Base-by-base conservation (phyloP, 345 rosid species). In the Mallotus nudiflorus region DNA sequence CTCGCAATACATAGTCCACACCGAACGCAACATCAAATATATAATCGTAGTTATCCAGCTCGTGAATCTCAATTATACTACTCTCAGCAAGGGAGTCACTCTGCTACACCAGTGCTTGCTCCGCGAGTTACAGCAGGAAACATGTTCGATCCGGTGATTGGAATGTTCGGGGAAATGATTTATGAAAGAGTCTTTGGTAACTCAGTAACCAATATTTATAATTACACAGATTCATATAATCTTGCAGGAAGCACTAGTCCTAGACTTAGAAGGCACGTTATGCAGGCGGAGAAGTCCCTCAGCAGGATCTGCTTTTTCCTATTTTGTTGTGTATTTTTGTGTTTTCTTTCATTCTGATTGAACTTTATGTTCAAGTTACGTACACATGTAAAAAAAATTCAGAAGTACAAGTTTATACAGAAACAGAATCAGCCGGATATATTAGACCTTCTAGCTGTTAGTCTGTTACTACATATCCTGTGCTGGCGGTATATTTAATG, bases 291-390 rank as follows among this genome's bases (percentile, higher is more conserved):
- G 44, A 85, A 58, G 80, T 90, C 94, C 0, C 88, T 95, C 14
- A 75, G 85, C 85, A 82, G 98, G 75, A 78, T 92, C 75, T 82
- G 84, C 63, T 83, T 92, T 77, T 95, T 95, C 82, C 85, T 85
- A 29, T 65, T 87, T 29, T 95, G 98, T 64, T 92, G 96, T 77
- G 70, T 79, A 12, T 24, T 82, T 67, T 46, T 90, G 24, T 92
- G 97, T 66, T 88, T 95, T 58, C 79, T 95, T 45, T 67, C 91
- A 60, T 95, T 95, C 73, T 95, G 80, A 3, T 75, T 95, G 80
- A 3, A 46, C 48, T 0, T 46, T n/a, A n/a, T n/a, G n/a, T n/a
- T n/a, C n/a, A 42, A 42, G 46, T 51, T 13, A 52, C 33, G 24
- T 67, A 54, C 16, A 64, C 67, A 16, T 75, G 54, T 63, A 54